Evolutionary conservation across 2,329 filamentous ascomycete genomes (phyloP).

Genomic region (Fusarium napiforme): DNA sequence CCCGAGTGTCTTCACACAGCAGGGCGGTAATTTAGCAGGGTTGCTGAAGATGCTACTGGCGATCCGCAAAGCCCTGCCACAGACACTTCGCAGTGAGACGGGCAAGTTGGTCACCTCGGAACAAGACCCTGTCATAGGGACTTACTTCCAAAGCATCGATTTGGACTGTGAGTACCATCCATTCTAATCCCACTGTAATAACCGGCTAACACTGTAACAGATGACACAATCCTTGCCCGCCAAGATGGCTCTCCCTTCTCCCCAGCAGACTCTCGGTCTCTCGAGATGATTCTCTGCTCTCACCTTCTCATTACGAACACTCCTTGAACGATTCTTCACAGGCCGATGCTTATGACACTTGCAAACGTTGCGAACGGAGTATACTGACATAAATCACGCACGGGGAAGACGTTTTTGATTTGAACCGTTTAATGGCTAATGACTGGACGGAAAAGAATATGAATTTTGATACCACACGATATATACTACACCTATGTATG

Average conservation of each 20-base stretch:
- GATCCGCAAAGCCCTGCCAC: slow-evolving; percentile 70
- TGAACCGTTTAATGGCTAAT: slow-evolving; percentile 45
- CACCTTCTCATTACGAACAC: slow-evolving; percentile 57
- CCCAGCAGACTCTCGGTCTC: slow-evolving; percentile 60
- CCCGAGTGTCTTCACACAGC: slow-evolving; percentile 66
- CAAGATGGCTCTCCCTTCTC: slow-evolving; percentile 65
- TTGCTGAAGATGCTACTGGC: slow-evolving; percentile 69
- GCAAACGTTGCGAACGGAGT: not conserved
- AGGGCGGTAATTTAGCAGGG: slow-evolving; percentile 68
- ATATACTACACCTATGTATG: slow-evolving; percentile 34
- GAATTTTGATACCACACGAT: slow-evolving; percentile 45
- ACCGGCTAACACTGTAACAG: slow-evolving; percentile 28
- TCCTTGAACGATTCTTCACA: slow-evolving; percentile 12
- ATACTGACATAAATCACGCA: not conserved
- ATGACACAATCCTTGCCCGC: slow-evolving; percentile 53
- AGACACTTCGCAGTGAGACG: slow-evolving; percentile 58
- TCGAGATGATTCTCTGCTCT: slow-evolving; percentile 62
- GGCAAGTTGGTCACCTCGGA: slow-evolving; percentile 62
- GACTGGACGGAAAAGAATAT: slow-evolving; percentile 44
- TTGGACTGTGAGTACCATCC: slow-evolving; percentile 64
- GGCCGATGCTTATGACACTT: not conserved
- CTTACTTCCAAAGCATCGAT: slow-evolving; percentile 67
- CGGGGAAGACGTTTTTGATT: slow-evolving; percentile 2
- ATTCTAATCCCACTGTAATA: not conserved
- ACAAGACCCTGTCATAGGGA: slow-evolving; percentile 56